Base-by-base conservation (phyloP, 2,329 filamentous ascomycete species). In the Colletotrichum gloeosporioides region DNA sequence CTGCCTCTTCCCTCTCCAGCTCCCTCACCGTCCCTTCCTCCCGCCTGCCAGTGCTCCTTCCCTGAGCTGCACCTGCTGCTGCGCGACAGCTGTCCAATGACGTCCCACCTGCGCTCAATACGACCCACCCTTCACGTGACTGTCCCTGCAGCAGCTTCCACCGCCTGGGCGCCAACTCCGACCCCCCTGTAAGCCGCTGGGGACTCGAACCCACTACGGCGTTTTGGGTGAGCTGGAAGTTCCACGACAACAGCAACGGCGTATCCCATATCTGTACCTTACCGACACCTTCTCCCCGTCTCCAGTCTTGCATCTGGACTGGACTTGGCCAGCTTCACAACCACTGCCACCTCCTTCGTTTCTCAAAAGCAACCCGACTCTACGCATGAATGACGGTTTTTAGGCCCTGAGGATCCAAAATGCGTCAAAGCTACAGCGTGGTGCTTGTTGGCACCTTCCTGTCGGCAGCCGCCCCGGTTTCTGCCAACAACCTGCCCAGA, bases 401-500 rank as follows among this genome's bases (percentile, higher is more conserved):
- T 32, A 75, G 34, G 8, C 31, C 53, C 18, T 65, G 25, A 71
- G 70, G 39, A 55, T 69, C 86, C 77, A 71, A 65, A 73, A 91
- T 91, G 90, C 87, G 86, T 81, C 88, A 88, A 80, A 86, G 85
- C 80, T 84, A 83, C 78, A 86, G 87, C 75, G 81, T 89, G 85
- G 86, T 89, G 84, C 87, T 92, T 78, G 78, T 90, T 77, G 84
- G 90, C 84, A 88, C 88, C 80, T 82, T 90, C 78, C 86, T 86
- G 78, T 87, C 86, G 69, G 85, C 88, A 72, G 84, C 89, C 84
- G 83, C 91, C 79, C 71, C 72, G 25, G 92, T 91, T 79, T 92
- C 93, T 82, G 93, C 93, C 78, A 89, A 91, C 74, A 87, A 90
- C 76, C 88, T 95, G 82, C 96, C 96, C 73, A 92, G 95, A 82